Evolutionary conservation across 768 basidiomycete species (phyloP).

Genomic region (Leccinellum luteum): DNA sequence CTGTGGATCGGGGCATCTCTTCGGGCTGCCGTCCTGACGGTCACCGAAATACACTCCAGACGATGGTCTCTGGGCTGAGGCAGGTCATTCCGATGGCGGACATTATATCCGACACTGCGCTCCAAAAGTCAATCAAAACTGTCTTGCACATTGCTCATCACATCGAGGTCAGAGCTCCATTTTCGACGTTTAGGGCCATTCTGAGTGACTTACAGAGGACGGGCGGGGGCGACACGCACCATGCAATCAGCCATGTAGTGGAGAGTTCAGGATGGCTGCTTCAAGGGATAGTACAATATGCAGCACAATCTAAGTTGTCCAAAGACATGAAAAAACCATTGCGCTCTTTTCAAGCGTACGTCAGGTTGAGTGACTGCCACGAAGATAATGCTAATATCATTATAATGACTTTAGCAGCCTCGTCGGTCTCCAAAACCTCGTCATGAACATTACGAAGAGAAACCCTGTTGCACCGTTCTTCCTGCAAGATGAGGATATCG

Average conservation of each 20-base stretch:
- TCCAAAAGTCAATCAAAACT: constrained; percentile 9
- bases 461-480: constrained; percentile 2
- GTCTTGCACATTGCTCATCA: constrained; percentile 6
- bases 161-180: constrained; percentile 7
- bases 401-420: constrained; percentile 5
- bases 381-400: not conserved
- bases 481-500: constrained; percentile 9
- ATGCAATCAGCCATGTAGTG: constrained; percentile 11
- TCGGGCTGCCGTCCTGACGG: constrained; percentile 3
- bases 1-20: not conserved
- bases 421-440: constrained; percentile 2
- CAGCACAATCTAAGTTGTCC: not conserved
- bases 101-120: not conserved
- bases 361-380: not conserved
- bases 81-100: constrained; percentile 8
- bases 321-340: constrained; percentile 3
- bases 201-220: not conserved
- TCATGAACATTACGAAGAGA: constrained; percentile 6
- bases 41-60: not conserved
- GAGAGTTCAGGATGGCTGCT: constrained; percentile 15
- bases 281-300: constrained; percentile 5
- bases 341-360: constrained; percentile 6
- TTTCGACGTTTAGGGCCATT: not conserved
- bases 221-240: constrained; percentile 14
- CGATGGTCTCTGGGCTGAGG: constrained; percentile 6